phyloP scores from a whole-genome alignment of 257 asterid species.

The Primulina tabacum region DNA sequence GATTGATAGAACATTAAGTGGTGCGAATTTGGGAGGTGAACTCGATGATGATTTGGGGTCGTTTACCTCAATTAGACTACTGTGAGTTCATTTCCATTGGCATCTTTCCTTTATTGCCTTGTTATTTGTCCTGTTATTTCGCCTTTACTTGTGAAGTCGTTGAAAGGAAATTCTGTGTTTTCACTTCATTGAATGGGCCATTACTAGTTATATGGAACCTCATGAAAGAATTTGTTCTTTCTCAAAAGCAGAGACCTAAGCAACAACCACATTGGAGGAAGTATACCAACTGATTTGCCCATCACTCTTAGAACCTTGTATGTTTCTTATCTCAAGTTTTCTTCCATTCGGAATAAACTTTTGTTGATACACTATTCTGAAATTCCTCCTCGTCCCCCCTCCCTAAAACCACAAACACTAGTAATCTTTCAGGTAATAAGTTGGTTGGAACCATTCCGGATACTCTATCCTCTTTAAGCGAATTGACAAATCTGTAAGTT shows the following conservation, averaged over 20 bases:
- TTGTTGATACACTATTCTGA: conserved; percentile 14
- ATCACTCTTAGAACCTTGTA: conserved; percentile 65
- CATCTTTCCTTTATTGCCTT: background rate
- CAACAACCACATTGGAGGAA: conserved; percentile 85
- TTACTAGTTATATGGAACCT: conserved; percentile 1
- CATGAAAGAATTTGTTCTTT: conserved; percentile 21
- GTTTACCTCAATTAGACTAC: conserved; percentile 57
- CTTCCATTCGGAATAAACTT: background rate
- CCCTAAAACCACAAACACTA: conserved; percentile 30
- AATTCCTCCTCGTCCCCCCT: conserved; percentile 19
- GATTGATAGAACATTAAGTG: conserved; percentile 49
- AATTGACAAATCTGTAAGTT: conserved; percentile 65
- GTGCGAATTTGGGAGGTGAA: conserved; percentile 65
- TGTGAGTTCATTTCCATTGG: conserved; percentile 50
- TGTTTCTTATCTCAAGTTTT: conserved; percentile 34
- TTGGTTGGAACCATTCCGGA: conserved; percentile 63
- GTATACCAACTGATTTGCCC: conserved; percentile 67
- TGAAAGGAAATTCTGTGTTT: background rate
- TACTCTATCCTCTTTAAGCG: conserved; percentile 48
- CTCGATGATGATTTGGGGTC: conserved; percentile 53
- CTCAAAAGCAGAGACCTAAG: conserved; percentile 60
- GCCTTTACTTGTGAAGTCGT: background rate
- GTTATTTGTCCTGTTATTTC: background rate
- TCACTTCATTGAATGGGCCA: conserved; percentile 2
- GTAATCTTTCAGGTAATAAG: conserved; percentile 68